Base-by-base conservation (phyloP, 306 rosid species). In the Castanea sativa region DNA sequence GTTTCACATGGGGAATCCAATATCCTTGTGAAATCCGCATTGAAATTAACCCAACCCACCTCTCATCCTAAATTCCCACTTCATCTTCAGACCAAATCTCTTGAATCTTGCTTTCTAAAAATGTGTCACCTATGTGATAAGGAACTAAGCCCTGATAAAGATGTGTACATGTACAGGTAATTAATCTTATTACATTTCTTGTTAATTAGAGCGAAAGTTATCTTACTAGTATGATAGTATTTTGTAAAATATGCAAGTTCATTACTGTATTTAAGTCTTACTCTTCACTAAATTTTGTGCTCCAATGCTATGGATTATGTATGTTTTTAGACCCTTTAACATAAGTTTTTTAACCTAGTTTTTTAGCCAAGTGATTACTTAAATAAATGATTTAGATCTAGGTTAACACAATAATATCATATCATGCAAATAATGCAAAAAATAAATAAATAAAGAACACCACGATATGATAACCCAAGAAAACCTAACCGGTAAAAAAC, bases 131-230 rank as follows among this genome's bases (percentile, higher is more conserved):
- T 88, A 32, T 88, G 92, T 90, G 59, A 84, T 83, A 84, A 84
- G 71, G 74, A 79, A 43, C 65, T 88, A 19, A 60, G 78, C 65
- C 90, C 80, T 30, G 88, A 88, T 5, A 80, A 84, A 79, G 92
- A 88, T 75, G 84, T 88, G 73, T 88, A 88, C 69, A 88, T 88
- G 92, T 88, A 88, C 83, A 88, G 92, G 92, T 88, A 75, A 55
- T 3, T 25, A 25, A 41, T 52, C 25, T 58, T 21, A 19, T 49
- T 49, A 49, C 4, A 49, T 10, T 49, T 49, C 5, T 12, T 49
- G 16, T 49, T 45, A 49, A 12, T 49, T 49, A 12, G 16, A 49
- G 53, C 16, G 4, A 49, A 12, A 12, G 53, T 49, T 3, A 49
- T 49, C 15, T 12, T 49, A 13, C 16, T 49, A 13, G 11, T 7